Evolutionary conservation across 208 protist species (phyloP), one percentile per base, ranked within the genome.

Genomic region (Perkinsela sp.): DNA sequence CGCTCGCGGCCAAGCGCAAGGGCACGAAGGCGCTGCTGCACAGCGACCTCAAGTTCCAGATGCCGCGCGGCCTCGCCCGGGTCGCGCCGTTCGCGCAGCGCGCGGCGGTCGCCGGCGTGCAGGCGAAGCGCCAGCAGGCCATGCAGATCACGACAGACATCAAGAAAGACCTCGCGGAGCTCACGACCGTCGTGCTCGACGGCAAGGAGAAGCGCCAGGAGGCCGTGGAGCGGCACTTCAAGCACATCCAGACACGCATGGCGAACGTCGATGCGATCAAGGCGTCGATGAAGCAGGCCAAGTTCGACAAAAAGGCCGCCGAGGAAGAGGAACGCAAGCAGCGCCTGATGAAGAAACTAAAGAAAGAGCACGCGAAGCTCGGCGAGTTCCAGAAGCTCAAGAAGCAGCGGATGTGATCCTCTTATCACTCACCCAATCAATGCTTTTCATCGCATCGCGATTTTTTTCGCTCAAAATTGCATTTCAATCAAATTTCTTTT

Each of bases 361-460:
- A 93, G 85, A 93, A 93, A 78, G 85, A 93, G 32, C 91, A 85
- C 28, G 80, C 88, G 0, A 87, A 85, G 57, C 75, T 76, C 32
- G 72, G 72, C 16, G 88, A 93, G 71, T 93, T 93, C 81, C 83
- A 83, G 70, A 83, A 81, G 16, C 84, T 89, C 72, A 83, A 88
- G 70, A 93, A 91, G 78, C 77, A 76, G 0, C 84, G 83, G 48
- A 86, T 85, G 68, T 78, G 57, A 48, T 67, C 22, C 67, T 6
- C n/a, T n/a, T n/a, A n/a, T n/a, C n/a, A 68, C 32, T 48, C 15
- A 70, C 66, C 15, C 48, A 22, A 66, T 22, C 15, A 66, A 66
- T 22, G 48, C 48, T 66, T 66, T n/a, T n/a, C n/a, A n/a, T n/a
- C n/a, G n/a, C n/a, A n/a, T n/a, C n/a, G n/a, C n/a, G n/a, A n/a